Evolutionary conservation across 148 eudicot genomes (phyloP).

Genomic region (Rhododendron griersonianum): DNA sequence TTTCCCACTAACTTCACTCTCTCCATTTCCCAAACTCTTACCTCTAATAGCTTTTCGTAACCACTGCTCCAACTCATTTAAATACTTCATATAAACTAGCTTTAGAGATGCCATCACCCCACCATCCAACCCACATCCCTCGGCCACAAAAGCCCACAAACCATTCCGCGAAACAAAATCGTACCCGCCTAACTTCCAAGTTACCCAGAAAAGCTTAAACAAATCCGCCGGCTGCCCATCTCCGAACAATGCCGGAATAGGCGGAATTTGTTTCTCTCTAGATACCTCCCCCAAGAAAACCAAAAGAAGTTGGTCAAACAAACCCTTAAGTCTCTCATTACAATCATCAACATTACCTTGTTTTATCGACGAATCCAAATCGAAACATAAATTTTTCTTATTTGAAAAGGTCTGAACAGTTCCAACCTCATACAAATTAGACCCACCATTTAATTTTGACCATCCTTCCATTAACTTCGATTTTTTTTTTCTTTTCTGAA

Average conservation of each 20-base stretch:
- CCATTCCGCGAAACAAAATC: constrained; percentile 48
- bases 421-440: constrained; percentile 26
- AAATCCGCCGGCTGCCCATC: constrained; percentile 61
- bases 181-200: constrained; percentile 66
- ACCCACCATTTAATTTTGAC: constrained; percentile 30
- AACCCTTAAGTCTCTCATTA: constrained; percentile 39
- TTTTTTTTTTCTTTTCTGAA: not conserved
- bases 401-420: constrained; percentile 15
- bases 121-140: constrained; percentile 47
- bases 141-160: constrained; percentile 65
- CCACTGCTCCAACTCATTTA: constrained; percentile 71
- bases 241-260: constrained; percentile 47
- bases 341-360: constrained; percentile 34
- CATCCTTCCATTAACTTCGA: constrained; percentile 46
- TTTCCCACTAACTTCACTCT: constrained; percentile 40
- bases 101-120: constrained; percentile 35
- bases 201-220: constrained; percentile 70
- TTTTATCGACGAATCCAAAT: constrained; percentile 33
- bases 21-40: constrained; percentile 29
- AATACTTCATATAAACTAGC: constrained; percentile 57
- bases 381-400: constrained; percentile 12
- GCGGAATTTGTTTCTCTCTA: constrained; percentile 45
- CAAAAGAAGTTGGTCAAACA: constrained; percentile 68
- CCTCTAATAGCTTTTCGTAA: constrained; percentile 34
- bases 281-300: constrained; percentile 40